Conservation (phyloP, 2,329 filamentous ascomycete genomes). For the Cercospora zeae-maydis region DNA sequence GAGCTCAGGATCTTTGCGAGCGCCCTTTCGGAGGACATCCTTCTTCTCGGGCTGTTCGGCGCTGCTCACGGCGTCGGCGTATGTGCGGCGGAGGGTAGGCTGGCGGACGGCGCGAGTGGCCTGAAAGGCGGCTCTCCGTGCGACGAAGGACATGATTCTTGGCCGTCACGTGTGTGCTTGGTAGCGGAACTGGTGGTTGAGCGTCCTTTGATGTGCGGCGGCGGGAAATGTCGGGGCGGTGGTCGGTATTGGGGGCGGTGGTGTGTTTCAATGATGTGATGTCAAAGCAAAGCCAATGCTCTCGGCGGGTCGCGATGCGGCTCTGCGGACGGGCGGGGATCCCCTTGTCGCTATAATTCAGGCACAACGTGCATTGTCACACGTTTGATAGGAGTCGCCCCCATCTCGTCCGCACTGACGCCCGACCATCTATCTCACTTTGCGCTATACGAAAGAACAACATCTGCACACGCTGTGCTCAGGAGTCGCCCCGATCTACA, state of each 20-base stretch:
- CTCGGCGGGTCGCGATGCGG: background rate
- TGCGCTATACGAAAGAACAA: background rate
- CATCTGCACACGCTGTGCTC: background rate
- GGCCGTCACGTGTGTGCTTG: too few relatives aligned
- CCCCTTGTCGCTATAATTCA: background rate
- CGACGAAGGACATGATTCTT: slow-evolving; percentile 45
- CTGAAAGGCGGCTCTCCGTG: slow-evolving; percentile 46
- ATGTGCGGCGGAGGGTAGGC: slow-evolving; percentile 32
- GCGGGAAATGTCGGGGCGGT: slow-evolving; percentile 11
- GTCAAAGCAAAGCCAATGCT: slow-evolving; percentile 8
- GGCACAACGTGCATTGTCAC: background rate
- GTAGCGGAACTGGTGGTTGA: too few relatives aligned
- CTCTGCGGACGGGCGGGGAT: background rate
- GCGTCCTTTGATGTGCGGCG: slow-evolving; percentile 14
- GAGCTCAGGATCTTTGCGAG: slow-evolving; percentile 69
- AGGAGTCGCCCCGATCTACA: background rate
- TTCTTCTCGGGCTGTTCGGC: slow-evolving; percentile 43
- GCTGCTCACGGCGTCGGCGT: slow-evolving; percentile 43
- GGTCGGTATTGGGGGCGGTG: background rate
- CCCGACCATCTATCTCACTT: background rate
- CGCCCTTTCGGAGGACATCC: slow-evolving; percentile 57
- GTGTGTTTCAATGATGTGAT: background rate
- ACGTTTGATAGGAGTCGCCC: background rate
- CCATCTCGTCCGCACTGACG: background rate
- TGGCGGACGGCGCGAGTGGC: slow-evolving; percentile 40